Evolutionary conservation across 306 rosid genomes (phyloP), one percentile per base, ranked within the genome.

Genomic region (Lathyrus tuberosus): DNA sequence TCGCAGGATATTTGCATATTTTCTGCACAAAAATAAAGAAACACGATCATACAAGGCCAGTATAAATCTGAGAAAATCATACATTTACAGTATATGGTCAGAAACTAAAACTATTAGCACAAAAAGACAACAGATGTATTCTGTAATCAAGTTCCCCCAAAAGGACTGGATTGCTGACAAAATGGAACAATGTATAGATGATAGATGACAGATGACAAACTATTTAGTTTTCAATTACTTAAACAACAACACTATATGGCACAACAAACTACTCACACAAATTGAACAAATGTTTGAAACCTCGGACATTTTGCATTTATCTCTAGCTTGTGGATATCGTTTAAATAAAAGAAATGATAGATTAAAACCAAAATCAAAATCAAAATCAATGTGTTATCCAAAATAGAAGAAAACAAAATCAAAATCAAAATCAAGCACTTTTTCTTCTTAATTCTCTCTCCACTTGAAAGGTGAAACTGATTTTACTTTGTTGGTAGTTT

Each of bases 1-100:
- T 89, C 96, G 17, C 91, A 85, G 80, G 48, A 77, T 80, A 88
- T 81, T 86, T 82, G 88, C 96, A 75, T 84, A 69, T 79, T 80
- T 85, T 81, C 97, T 91, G 96, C 82, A 84, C 44, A 70, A 72
- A 75, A 72, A 61, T 49, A 60, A 24, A 73, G 65, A 78, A 71
- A 49, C 64, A 44, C 28, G 63, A 62, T 71, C 38, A 76, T 24
- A 49, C 52, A 43, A 56, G 73, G 43, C 20, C 22, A 54, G 67
- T 43, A 62, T 30, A 62, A 31, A 57, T 47, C 28, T 68, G 26
- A 17, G 58, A 61, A 69, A 72, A 72, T 28, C 14, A 40, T 26
- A 18, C 65, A 28, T 18, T 13, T 53, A 48, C 42, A 53, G 33
- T 22, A 26, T n/a, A 8, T 20, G 1, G 38, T 60, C 58, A 61